These are phyloP conservation scores for Waltiozyma sp. DNA, from an alignment of 1,139 yeast genomes.

Conservation along the genomic window DNA sequence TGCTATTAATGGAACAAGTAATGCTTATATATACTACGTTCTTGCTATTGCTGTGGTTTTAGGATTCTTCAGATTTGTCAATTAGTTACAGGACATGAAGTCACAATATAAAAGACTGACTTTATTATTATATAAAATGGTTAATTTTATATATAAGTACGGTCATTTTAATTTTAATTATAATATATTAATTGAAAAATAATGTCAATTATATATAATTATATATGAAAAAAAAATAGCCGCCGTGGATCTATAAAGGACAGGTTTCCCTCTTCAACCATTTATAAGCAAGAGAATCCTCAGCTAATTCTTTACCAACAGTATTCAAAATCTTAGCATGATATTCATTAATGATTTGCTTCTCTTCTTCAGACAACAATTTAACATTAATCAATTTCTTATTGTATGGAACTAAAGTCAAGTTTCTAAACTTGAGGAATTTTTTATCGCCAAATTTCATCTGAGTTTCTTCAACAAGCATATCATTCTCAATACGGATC, in stretches of 20 bases:
- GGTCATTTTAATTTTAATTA: too few relatives aligned
- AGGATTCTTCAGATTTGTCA: conserved; percentile 15
- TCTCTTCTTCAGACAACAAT: conserved; percentile 54
- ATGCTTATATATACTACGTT: conserved; percentile 21
- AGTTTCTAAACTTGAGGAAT: conserved; percentile 70
- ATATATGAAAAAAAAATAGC: too few relatives aligned
- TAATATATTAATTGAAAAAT: too few relatives aligned
- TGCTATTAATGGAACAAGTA: conserved; percentile 4
- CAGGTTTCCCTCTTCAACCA: conserved; percentile 74
- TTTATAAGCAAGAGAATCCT: conserved; percentile 40
- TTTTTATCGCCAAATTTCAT: conserved; percentile 37
- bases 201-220: too few relatives aligned
- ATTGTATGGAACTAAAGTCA: conserved; percentile 87
- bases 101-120: too few relatives aligned
- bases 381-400: conserved; percentile 47
- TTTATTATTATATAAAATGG: too few relatives aligned
- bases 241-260: conserved; percentile 9
- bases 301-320: conserved; percentile 36
- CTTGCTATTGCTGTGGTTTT: conserved; percentile 22
- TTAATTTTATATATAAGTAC: too few relatives aligned
- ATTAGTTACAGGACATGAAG: too few relatives aligned
- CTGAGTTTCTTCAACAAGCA: conserved; percentile 39
- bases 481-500: conserved; percentile 78
- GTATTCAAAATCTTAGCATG: conserved; percentile 53
- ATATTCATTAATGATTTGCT: conserved; percentile 55